phyloP scores from a whole-genome alignment of 2,329 filamentous ascomycete species.

The Botrytis galanthina region DNA sequence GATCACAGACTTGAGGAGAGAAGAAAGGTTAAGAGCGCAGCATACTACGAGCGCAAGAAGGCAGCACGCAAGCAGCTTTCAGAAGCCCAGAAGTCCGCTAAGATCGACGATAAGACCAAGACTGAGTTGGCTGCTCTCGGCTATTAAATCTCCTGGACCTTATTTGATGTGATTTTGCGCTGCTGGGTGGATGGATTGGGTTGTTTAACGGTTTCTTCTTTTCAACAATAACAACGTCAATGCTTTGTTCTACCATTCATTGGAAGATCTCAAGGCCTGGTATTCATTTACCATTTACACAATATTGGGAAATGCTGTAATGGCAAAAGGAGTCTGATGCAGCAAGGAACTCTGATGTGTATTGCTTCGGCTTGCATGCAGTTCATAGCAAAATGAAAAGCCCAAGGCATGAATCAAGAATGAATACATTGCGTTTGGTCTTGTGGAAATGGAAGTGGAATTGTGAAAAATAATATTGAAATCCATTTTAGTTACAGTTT shows the following conservation, averaged over 20 bases:
- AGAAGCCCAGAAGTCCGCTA: constrained; percentile 90
- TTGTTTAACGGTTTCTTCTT: constrained; percentile 32
- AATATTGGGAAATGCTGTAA: constrained; percentile 36
- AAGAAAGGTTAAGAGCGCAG: constrained; percentile 98
- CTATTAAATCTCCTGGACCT: constrained; percentile 63
- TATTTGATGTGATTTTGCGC: constrained; percentile 29
- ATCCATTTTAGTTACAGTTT: constrained; percentile 13
- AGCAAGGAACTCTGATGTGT: constrained; percentile 37
- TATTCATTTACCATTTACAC: constrained; percentile 26
- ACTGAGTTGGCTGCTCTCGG: constrained; percentile 85
- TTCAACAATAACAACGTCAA: constrained; percentile 34
- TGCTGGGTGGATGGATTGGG: constrained; percentile 25
- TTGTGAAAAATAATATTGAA: constrained; percentile 17
- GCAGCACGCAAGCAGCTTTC: constrained; percentile 83
- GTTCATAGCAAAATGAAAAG: constrained; percentile 38
- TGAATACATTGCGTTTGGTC: constrained; percentile 22
- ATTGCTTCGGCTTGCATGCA: constrained; percentile 38
- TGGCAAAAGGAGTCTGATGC: constrained; percentile 34
- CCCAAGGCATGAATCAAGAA: constrained; percentile 33
- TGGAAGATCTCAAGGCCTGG: constrained; percentile 37
- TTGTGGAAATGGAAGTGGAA: constrained; percentile 17
- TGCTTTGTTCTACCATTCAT: constrained; percentile 38
- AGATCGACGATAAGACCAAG: constrained; percentile 81
- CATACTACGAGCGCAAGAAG: constrained; percentile 99
- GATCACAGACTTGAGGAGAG: constrained; percentile 86